Percentiles rank a stretch among this genome's conserved stretches.
Evolutionary conservation across 352 stramenopile species (phyloP).

Genomic region (Thalassiosira sp.): DNA sequence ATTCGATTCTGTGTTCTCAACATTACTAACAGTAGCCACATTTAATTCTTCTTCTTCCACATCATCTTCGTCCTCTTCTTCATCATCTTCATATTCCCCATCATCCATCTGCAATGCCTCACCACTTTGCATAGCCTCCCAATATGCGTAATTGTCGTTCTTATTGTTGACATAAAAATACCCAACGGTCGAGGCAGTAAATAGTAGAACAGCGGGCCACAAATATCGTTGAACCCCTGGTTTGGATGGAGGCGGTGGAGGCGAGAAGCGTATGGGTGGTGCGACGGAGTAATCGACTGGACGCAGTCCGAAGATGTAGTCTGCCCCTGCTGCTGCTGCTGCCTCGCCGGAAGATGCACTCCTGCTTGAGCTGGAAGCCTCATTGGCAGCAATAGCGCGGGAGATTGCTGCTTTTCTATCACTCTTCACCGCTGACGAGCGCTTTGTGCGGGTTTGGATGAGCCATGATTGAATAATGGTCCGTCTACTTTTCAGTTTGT

Average conservation of each 20-base stretch:
- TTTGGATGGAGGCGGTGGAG: conserved; percentile 41
- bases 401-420: conserved; percentile 13
- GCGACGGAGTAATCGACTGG: conserved; percentile 54
- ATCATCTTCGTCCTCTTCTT: conserved; percentile 44
- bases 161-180: conserved; percentile 69
- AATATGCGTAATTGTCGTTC: conserved; percentile 63
- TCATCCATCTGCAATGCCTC: conserved; percentile 24
- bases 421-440: neutral
- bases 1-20: too few relatives aligned
- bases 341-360: too few relatives aligned
- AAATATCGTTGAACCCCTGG: conserved; percentile 30
- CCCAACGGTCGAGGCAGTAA: conserved; percentile 2
- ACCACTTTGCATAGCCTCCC: conserved; percentile 52
- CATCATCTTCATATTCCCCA: conserved; percentile 55
- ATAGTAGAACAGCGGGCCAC: conserved; percentile 12
- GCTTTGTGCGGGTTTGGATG: neutral
- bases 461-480: neutral
- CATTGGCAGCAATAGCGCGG: too few relatives aligned
- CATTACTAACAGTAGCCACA: too few relatives aligned
- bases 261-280: conserved; percentile 35
- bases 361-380: too few relatives aligned
- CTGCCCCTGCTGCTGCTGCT: neutral
- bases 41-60: too few relatives aligned
- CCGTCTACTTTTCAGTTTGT: neutral
- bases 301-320: conserved; percentile 46